Base-by-base conservation (phyloP, 2,329 filamentous ascomycete species). In the Neocucurbitaria cava region DNA sequence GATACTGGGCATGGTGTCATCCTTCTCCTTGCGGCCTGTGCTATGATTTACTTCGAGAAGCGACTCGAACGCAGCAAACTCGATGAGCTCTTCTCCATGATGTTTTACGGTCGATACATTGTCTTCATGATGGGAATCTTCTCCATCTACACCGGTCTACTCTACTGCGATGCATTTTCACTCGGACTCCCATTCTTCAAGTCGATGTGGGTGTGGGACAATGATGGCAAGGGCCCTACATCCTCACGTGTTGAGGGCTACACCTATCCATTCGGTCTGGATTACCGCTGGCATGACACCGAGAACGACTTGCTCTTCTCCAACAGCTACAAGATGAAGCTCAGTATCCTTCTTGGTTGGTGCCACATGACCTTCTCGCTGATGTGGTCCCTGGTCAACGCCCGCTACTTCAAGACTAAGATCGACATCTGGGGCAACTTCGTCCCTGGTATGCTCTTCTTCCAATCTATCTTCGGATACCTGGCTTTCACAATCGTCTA, bases 251-350 rank as follows among this genome's bases (percentile, higher is more conserved):
- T 96, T 53, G 80, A 86, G 43, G 85, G 84, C 54, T 93, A 97
- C 78, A 89, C 92, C 46, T 99, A 97, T 76, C 94, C 96, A 15
- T 96, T 99, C 72, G 95, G 95, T 65, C 80, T 99, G 56, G 95
- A 99, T 74, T 96, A 89, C 88, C 90, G 89, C 71, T 99, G 95
- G 95, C 96, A 99, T 75, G 92, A 90, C 56, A 90, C 92, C 11
- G 94, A 98, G 70, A 99, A 99, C 70, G 90, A 96, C 57, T 84
- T 99, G 18, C 85, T 99, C 45, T 99, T 99, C 81, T 90, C 87
- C 76, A 99, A 99, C 89, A 96, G 91, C 78, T 96, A 95, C 85
- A 99, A 99, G 88, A 99, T 99, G 95, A 99, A 99, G 84, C 90
- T 99, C 79, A 96, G 91, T 81, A 97, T 99, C 74, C 86, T 99